Evolutionary conservation across 345 rosid species (phyloP), one percentile per base, ranked within the genome.

Genomic region (Hevea brasiliensis): DNA sequence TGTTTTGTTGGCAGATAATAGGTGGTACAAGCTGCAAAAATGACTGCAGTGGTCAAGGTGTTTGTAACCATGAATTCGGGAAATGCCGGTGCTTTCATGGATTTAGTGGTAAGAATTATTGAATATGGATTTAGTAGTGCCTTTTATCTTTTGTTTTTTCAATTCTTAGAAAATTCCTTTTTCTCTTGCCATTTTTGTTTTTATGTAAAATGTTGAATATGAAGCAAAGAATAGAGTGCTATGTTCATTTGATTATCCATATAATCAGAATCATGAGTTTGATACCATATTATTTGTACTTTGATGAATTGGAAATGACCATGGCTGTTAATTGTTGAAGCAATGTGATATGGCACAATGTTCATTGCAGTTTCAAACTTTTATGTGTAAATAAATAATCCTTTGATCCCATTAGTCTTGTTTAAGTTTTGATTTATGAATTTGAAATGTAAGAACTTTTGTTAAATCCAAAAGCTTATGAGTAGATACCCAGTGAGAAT

Each of bases 51-150:
- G 93, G 93, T 60, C 93, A 86, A 78, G 98, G 99, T 74, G 90
- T 92, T 72, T 95, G 98, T 80, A 95, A 92, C 80, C 81, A 56
- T 80, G 93, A 89, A 79, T 78, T 89, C 70, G 99, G 97, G 40
- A 74, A 83, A 18, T 95, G 99, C 50, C 77, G 90, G 18, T 92
- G 98, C 89, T 95, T 92, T 81, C 97, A 91, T 76, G 99, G 99
- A 68, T 92, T 70, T 76, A 81, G 62, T 55, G 98, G 98, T 91
- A 44, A 87, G 88, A 64, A 9, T 29, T 2, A 4, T 32, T 32
- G 37, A 32, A 32, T 32, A 32, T 32, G 37, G 37, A 32, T 32
- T 32, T 32, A 32, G 37, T 32, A 2, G 37, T 32, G 37, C 7
- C 18, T 50, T 55, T 48, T 63, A 51, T 41, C 42, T 29, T 45